A percentile compares a stretch with the other conserved stretches of the same genome.
Evolutionary conservation across 176 grass and related monocot species (phyloP).

Genomic region (Miscanthus lutarioriparius): DNA sequence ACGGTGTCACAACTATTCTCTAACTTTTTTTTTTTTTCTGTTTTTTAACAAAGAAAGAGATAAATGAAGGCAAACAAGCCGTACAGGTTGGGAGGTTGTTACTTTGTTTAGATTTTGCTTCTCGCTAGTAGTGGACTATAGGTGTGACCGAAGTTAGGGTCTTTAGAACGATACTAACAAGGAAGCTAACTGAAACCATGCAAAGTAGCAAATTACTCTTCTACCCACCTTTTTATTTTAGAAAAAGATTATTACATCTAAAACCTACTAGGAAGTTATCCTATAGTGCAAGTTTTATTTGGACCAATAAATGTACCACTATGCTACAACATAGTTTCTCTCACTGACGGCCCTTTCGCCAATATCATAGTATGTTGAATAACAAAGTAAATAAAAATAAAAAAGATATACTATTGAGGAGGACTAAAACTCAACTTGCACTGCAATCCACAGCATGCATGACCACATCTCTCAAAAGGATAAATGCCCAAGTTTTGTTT

Average conservation of each 20-base stretch:
- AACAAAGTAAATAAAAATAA: not conserved
- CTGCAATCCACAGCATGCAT: not conserved
- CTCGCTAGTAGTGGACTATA: too few relatives aligned
- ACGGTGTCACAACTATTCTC: too few relatives aligned
- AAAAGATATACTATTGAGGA: not conserved
- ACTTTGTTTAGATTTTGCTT: too few relatives aligned
- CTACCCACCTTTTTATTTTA: not conserved
- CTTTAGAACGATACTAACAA: too few relatives aligned
- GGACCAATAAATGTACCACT: not conserved
- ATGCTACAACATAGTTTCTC: not conserved
- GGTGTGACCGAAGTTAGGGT: too few relatives aligned
- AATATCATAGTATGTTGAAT: not conserved
- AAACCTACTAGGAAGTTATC: not conserved
- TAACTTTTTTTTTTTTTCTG: too few relatives aligned
- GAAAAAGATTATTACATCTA: not conserved
- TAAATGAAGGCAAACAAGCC: too few relatives aligned
- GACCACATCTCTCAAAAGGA: not conserved
- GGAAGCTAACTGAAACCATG: not conserved
- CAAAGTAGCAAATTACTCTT: not conserved
- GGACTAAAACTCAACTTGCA: not conserved
- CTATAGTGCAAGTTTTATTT: not conserved
- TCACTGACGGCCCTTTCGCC: not conserved
- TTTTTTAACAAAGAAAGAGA: too few relatives aligned
- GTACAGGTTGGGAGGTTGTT: too few relatives aligned
- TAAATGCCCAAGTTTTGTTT: not conserved